phyloP scores from a whole-genome alignment of 139 green algal species.

The Haematococcus sp. region DNA sequence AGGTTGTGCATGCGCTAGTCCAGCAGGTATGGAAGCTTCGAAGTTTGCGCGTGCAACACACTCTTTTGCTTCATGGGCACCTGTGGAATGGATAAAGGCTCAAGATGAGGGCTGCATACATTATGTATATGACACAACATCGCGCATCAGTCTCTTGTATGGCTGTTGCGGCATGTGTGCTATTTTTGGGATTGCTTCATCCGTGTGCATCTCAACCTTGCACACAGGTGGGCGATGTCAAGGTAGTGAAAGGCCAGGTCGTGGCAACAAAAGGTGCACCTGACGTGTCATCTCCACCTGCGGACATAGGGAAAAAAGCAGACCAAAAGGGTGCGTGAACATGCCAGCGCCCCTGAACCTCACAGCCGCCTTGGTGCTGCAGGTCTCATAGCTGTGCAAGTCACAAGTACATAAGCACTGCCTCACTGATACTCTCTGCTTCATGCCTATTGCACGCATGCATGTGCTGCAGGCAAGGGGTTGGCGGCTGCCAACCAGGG shows the following conservation, averaged over 20 bases:
- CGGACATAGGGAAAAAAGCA: no score
- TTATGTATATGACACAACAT: no score
- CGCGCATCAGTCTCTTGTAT: no score
- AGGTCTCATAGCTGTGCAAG: no score
- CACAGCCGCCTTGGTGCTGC: not conserved
- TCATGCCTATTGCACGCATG: not conserved
- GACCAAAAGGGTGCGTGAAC: no score
- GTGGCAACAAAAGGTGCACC: not conserved
- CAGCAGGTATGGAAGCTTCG: constrained; percentile 15
- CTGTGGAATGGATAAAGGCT: no score
- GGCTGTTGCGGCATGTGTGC: not conserved
- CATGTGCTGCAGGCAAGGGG: not conserved
- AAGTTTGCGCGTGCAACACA: no score
- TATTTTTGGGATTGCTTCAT: not conserved
- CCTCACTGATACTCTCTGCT: not conserved
- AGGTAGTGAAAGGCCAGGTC: constrained; percentile 6
- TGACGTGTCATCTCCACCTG: not conserved
- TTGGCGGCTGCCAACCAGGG: not conserved
- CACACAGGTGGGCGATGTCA: constrained; percentile 14
- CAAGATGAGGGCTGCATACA: no score
- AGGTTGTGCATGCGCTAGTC: constrained; percentile 24
- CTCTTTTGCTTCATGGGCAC: no score
- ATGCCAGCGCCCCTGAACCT: no score
- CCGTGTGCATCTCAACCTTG: no score
- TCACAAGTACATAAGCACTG: no score